phyloP scores from a whole-genome alignment of 2,329 filamentous ascomycete genomes.

The Neonectria sp. region DNA sequence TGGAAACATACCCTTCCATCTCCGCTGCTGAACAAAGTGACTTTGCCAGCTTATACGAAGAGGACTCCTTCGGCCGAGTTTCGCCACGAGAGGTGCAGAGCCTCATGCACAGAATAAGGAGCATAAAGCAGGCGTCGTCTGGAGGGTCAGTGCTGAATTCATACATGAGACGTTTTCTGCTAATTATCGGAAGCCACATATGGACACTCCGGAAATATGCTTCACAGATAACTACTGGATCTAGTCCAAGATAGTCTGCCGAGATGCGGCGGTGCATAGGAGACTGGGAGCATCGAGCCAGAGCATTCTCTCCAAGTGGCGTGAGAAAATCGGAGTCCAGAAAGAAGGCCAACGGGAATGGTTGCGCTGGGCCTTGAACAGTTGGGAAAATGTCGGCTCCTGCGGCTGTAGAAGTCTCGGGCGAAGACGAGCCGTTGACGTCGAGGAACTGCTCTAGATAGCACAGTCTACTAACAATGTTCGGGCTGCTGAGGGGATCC shows the following conservation, averaged over 20 bases:
- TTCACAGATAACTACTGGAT: conserved; percentile 4
- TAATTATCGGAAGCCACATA: conserved; percentile 36
- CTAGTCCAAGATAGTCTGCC: neutral
- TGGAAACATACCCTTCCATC: conserved; percentile 30
- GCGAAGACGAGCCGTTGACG: neutral
- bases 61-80: conserved; percentile 2
- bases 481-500: neutral
- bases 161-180: conserved; percentile 34
- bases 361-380: neutral
- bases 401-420: too few relatives aligned
- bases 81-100: conserved; percentile 19
- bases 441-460: conserved; percentile 7
- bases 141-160: neutral
- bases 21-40: conserved; percentile 30
- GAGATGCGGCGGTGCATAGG: conserved; percentile 12
- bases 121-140: conserved; percentile 12
- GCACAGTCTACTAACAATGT: neutral
- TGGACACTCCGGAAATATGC: conserved; percentile 33
- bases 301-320: conserved; percentile 11
- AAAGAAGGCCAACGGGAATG: conserved; percentile 34
- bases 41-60: conserved; percentile 27
- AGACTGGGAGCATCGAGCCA: conserved; percentile 5
- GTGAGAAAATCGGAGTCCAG: conserved; percentile 31
- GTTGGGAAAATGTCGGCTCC: neutral
- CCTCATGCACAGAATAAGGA: conserved; percentile 40